phyloP scores from a whole-genome alignment of 2,329 filamentous ascomycete genomes.

The Colletotrichum tabaci region DNA sequence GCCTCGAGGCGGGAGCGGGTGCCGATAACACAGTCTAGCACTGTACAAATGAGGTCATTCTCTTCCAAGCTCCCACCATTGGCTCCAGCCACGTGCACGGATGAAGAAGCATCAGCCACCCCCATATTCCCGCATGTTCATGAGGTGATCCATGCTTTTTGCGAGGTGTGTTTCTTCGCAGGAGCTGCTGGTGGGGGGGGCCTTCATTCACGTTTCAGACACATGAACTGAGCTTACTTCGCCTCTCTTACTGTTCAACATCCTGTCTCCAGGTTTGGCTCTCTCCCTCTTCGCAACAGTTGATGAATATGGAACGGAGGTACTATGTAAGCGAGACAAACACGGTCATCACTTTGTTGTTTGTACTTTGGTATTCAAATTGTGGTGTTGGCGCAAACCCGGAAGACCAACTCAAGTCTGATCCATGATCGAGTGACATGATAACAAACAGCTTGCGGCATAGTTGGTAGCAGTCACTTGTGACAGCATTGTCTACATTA shows the following conservation, averaged over 20 bases:
- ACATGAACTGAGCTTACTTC: background rate
- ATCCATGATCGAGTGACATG: background rate
- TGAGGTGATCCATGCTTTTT: slow-evolving; percentile 33
- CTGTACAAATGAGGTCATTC: slow-evolving; percentile 33
- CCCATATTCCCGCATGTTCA: slow-evolving; percentile 28
- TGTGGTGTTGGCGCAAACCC: background rate
- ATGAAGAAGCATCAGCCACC: slow-evolving; percentile 24
- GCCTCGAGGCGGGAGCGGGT: background rate
- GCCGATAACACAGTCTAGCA: background rate
- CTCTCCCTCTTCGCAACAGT: background rate
- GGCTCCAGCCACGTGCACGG: slow-evolving; percentile 28
- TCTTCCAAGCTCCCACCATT: slow-evolving; percentile 18
- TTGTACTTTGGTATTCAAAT: background rate
- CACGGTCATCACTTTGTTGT: background rate
- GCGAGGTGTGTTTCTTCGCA: background rate
- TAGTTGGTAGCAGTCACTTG: background rate
- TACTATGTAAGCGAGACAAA: background rate
- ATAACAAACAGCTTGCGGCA: background rate
- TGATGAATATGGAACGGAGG: background rate
- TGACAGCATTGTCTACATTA: no score
- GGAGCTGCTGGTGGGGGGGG: slow-evolving; percentile 16
- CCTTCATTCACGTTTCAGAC: slow-evolving; percentile 12
- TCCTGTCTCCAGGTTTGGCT: background rate
- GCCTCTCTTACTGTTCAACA: background rate
- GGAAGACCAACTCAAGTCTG: background rate